Evolutionary conservation across 345 rosid species (phyloP), one percentile per base, ranked within the genome.

Genomic region (Bruguiera parviflora): DNA sequence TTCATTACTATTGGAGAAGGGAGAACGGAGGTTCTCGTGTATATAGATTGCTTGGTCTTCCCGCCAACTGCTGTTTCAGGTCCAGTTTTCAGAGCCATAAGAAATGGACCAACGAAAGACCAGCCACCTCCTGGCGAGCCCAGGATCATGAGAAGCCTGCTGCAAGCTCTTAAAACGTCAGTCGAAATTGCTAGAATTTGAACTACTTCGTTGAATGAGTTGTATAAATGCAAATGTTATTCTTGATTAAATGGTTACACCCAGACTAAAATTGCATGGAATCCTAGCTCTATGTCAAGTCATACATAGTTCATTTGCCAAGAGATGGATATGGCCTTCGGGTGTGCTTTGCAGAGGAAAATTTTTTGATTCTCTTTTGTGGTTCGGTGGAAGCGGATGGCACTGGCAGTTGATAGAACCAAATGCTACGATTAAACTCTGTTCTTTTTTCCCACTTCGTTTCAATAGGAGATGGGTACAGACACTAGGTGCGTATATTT

Each of bases 121-220:
- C 75, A 78, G 59, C 71, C 92, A 24, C 92, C 96, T 35, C 98
- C 98, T 0, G 95, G 96, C 37, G 96, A 91, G 74, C 91, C 92
- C 20, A 89, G 95, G 68, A 91, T 94, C 85, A 89, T 89, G 97
- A 89, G 97, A 85, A 89, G 97, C 53, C 92, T 91, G 62, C 89
- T 89, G 43, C 85, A 79, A 20, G 98, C 96, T 33, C 87, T 91
- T 29, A 74, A 85, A 79, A 86, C 73, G 77, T 91, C 96, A 0
- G 87, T 88, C 57, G 84, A 84, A 70, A 79, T 94, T 57, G 88
- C 98, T 74, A 86, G 80, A 66, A 28, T 77, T 58, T 86, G 73
- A 84, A 67, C 20, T 58, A 35, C 8, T 61, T 29, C 32, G 6
- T 49, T 52, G n/a, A n/a, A 67, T n/a, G 31, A 68, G 51, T 6